phyloP scores from a whole-genome alignment of 306 rosid genomes.

The Sophora flavescens region DNA sequence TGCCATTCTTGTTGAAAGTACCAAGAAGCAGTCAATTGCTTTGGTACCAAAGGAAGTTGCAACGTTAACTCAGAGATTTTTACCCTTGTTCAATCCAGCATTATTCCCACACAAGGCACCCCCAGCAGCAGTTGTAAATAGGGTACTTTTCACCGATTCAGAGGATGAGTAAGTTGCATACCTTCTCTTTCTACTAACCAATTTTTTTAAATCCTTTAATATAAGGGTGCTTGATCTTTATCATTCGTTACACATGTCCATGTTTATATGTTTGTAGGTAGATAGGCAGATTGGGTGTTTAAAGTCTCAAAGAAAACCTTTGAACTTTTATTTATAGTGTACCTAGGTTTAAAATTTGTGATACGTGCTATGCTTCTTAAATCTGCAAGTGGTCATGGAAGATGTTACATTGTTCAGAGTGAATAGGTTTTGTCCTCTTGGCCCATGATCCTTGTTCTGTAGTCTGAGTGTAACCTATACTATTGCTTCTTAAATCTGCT shows the following conservation, averaged over 20 bases:
- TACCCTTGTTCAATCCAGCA: constrained; percentile 79
- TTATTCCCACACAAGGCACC: constrained; percentile 95
- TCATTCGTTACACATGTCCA: neutral
- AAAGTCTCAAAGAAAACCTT: constrained; percentile 11
- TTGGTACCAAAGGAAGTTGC: constrained; percentile 86
- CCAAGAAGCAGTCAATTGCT: constrained; percentile 89
- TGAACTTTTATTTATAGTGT: constrained; percentile 4
- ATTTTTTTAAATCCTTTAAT: constrained; percentile 39
- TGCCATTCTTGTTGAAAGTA: constrained; percentile 86
- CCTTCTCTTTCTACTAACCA: constrained; percentile 34
- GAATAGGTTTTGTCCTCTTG: neutral
- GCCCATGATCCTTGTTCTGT: neutral
- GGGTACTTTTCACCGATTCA: constrained; percentile 91
- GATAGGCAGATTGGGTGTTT: constrained; percentile 19
- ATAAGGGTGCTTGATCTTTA: constrained; percentile 20
- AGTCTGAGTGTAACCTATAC: neutral
- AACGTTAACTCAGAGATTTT: constrained; percentile 71
- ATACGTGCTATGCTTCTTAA: neutral
- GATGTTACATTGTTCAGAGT: neutral
- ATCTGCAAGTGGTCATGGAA: constrained; percentile 1
- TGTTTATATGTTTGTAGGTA: neutral
- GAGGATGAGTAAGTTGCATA: constrained; percentile 90
- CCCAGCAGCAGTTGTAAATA: constrained; percentile 69
- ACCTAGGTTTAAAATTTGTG: neutral
- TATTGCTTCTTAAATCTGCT: neutral